Evolutionary conservation across 768 basidiomycete genomes (phyloP).

Genomic region (Lactifluus hygrophoroides): DNA sequence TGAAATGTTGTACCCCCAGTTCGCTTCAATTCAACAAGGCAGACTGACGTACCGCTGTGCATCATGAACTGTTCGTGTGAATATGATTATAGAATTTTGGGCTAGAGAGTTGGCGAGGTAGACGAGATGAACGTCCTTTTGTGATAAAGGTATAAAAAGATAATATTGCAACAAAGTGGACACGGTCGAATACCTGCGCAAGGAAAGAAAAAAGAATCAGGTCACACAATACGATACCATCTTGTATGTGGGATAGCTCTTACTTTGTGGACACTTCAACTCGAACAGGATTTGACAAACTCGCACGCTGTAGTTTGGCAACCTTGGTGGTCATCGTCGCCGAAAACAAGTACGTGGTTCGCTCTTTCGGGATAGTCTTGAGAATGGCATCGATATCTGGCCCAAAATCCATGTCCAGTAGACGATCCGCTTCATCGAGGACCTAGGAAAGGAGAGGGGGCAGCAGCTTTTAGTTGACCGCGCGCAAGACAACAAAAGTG

Average conservation of each 20-base stretch:
- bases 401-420: constrained; percentile 95
- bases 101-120: constrained; percentile 84
- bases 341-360: constrained; percentile 93
- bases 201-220: neutral
- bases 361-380: constrained; percentile 88
- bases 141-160: constrained; percentile 82
- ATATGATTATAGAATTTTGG: constrained; percentile 91
- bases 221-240: neutral
- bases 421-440: constrained; percentile 93
- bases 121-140: constrained; percentile 88
- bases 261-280: constrained; percentile 93
- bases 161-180: constrained; percentile 94
- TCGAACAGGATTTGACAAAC: constrained; percentile 85
- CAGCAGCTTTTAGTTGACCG: constrained; percentile 2
- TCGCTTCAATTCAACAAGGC: neutral
- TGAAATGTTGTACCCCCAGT: neutral
- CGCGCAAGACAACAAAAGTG: neutral
- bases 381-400: constrained; percentile 94
- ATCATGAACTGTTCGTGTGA: constrained; percentile 92
- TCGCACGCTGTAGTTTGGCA: constrained; percentile 90
- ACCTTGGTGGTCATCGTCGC: constrained; percentile 99
- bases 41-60: constrained; percentile 54
- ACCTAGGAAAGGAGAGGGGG: constrained; percentile 53
- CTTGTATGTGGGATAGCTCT: constrained; percentile 24
- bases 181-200: constrained; percentile 85